Conservation (phyloP, 2,329 filamentous ascomycete genomes). For the Aspergillus latus region DNA sequence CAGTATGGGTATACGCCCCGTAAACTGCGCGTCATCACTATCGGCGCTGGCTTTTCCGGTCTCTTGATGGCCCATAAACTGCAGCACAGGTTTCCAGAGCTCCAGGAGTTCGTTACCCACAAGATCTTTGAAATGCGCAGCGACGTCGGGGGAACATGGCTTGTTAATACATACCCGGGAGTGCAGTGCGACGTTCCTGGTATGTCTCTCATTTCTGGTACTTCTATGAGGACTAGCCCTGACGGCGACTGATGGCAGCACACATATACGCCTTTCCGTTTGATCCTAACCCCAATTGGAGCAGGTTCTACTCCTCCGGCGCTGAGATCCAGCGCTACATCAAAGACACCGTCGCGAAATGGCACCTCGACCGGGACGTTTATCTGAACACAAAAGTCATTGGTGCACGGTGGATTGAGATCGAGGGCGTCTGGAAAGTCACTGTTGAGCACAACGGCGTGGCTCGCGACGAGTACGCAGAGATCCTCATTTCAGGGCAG, state of each 20-base stretch:
- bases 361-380: constrained; percentile 40
- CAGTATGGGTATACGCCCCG: constrained; percentile 26
- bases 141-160: constrained; percentile 25
- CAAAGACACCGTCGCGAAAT: constrained; percentile 40
- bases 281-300: constrained; percentile 29
- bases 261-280: constrained; percentile 45
- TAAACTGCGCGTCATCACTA: constrained; percentile 21
- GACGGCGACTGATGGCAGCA: no score
- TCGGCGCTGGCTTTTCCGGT: constrained; percentile 31
- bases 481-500: constrained; percentile 40
- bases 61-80: constrained; percentile 44
- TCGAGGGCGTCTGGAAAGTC: constrained; percentile 36
- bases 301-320: constrained; percentile 15
- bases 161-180: constrained; percentile 24
- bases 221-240: no score
- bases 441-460: constrained; percentile 30
- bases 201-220: neutral
- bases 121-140: constrained; percentile 46
- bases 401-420: constrained; percentile 42
- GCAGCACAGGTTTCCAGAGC: constrained; percentile 34
- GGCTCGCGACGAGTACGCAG: constrained; percentile 30
- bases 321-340: constrained; percentile 49
- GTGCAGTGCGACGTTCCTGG: constrained; percentile 29
- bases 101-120: constrained; percentile 36
- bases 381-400: constrained; percentile 40